These are phyloP conservation scores for Pelargonium fulgidum DNA, from an alignment of 441 rosid species.

Conservation along the genomic window DNA sequence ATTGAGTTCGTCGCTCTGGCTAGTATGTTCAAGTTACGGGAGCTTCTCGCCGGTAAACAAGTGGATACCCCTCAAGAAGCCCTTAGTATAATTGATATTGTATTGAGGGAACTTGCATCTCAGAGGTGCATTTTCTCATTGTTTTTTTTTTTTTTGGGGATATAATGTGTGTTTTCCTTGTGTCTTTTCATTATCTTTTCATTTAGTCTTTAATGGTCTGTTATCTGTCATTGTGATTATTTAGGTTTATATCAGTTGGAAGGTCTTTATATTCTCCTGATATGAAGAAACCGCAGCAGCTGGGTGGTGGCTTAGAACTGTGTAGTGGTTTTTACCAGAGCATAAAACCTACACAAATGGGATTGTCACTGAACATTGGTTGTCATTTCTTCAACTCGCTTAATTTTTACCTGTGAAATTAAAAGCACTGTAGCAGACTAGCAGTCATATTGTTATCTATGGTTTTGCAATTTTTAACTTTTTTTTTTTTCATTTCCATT, in stretches of 20 bases:
- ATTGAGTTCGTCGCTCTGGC: slow-evolving; percentile 41
- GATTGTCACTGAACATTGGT: slow-evolving; percentile 48
- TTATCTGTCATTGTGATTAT: neutral
- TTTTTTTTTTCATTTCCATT: neutral
- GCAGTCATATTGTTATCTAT: no score
- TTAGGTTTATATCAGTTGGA: slow-evolving; percentile 37
- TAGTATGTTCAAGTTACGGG: slow-evolving; percentile 27
- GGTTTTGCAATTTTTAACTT: neutral
- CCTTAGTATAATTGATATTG: slow-evolving; percentile 35
- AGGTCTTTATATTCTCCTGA: slow-evolving; percentile 39
- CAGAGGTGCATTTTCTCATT: slow-evolving; percentile 25
- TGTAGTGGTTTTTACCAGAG: slow-evolving; percentile 56
- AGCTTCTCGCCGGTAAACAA: slow-evolving; percentile 40
- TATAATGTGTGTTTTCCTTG: neutral
- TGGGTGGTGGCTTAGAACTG: slow-evolving; percentile 41
- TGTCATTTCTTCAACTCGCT: neutral
- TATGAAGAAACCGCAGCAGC: slow-evolving; percentile 27
- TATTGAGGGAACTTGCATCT: slow-evolving; percentile 35
- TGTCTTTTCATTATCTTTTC: neutral
- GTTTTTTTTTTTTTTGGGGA: neutral
- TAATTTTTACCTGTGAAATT: neutral
- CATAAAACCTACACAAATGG: slow-evolving; percentile 51
- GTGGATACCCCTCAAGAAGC: slow-evolving; percentile 42
- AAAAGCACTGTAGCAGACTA: neutral
- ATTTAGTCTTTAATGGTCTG: neutral